Percentiles rank a stretch among this genome's conserved stretches.
phyloP scores from a whole-genome alignment of 2,329 filamentous ascomycete genomes.

The Xylariaceae sp. region DNA sequence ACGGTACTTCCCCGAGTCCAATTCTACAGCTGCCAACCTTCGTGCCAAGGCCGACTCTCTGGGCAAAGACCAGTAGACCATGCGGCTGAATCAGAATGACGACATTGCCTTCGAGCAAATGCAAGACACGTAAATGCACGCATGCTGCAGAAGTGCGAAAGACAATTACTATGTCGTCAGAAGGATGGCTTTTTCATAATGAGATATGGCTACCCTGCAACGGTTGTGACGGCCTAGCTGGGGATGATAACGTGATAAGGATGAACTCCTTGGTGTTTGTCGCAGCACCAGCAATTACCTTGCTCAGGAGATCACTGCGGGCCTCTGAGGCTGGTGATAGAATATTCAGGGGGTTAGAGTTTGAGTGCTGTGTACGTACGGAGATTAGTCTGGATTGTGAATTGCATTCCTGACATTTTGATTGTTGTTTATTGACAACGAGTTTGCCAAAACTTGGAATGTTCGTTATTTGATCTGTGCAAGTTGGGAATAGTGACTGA shows the following conservation, averaged over 20 bases:
- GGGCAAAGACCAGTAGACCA: constrained; percentile 70
- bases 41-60: constrained; percentile 84
- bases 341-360: constrained; percentile 9
- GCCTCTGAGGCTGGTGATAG: constrained; percentile 7
- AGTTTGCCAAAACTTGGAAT: neutral
- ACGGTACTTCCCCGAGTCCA: constrained; percentile 79
- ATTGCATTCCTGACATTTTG: constrained; percentile 11
- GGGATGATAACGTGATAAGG: constrained; percentile 16
- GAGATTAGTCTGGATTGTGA: constrained; percentile 20
- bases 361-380: constrained; percentile 12
- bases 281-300: neutral
- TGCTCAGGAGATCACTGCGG: neutral
- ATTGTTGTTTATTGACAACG: constrained; percentile 7
- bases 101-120: constrained; percentile 27
- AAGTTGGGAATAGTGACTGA: neutral
- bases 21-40: constrained; percentile 83
- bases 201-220: constrained; percentile 16
- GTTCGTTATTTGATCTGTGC: neutral
- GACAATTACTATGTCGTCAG: constrained; percentile 24
- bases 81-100: constrained; percentile 19
- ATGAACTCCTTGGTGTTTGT: constrained; percentile 8
- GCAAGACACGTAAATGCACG: constrained; percentile 27
- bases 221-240: neutral
- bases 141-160: constrained; percentile 31
- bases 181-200: constrained; percentile 14